A percentile compares a stretch with the other conserved stretches of the same genome.
phyloP scores from a whole-genome alignment of 2,329 filamentous ascomycete species.

The Fusarium buxicola region DNA sequence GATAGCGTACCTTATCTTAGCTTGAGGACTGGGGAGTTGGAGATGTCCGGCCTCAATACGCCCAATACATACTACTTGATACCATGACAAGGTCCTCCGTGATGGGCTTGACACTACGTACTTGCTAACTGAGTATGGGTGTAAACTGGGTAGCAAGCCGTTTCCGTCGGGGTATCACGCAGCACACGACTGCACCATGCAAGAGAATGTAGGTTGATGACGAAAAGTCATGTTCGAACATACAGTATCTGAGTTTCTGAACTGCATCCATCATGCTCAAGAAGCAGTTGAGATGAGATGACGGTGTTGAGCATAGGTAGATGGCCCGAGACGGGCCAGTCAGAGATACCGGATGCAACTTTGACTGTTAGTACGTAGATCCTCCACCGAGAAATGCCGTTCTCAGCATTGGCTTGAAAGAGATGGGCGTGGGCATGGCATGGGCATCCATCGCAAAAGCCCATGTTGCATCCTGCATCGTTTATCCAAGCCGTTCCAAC shows the following conservation, averaged over 20 bases:
- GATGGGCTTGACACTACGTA: background rate
- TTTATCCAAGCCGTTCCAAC: background rate
- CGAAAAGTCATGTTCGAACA: background rate
- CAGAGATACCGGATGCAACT: conserved; percentile 26
- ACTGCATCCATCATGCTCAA: background rate
- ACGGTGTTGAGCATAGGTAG: conserved; percentile 19
- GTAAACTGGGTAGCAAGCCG: background rate
- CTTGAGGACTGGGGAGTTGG: conserved; percentile 21
- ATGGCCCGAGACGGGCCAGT: conserved; percentile 5
- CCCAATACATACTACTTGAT: conserved; percentile 33
- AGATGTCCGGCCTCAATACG: conserved; percentile 24
- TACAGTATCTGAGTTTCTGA: background rate
- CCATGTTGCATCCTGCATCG: background rate
- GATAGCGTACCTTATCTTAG: conserved; percentile 26
- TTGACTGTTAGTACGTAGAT: background rate
- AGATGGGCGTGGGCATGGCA: conserved; percentile 3
- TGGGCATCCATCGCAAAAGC: too few relatives aligned
- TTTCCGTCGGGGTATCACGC: background rate
- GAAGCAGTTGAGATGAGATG: conserved; percentile 22
- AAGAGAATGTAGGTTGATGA: background rate
- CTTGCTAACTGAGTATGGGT: background rate
- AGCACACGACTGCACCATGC: too few relatives aligned
- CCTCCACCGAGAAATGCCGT: background rate
- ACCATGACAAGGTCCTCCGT: conserved; percentile 1
- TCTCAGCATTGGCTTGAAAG: background rate